These are phyloP conservation scores for Infundibulicybe gibba DNA, from an alignment of 768 basidiomycete genomes.

Conservation along the genomic window DNA sequence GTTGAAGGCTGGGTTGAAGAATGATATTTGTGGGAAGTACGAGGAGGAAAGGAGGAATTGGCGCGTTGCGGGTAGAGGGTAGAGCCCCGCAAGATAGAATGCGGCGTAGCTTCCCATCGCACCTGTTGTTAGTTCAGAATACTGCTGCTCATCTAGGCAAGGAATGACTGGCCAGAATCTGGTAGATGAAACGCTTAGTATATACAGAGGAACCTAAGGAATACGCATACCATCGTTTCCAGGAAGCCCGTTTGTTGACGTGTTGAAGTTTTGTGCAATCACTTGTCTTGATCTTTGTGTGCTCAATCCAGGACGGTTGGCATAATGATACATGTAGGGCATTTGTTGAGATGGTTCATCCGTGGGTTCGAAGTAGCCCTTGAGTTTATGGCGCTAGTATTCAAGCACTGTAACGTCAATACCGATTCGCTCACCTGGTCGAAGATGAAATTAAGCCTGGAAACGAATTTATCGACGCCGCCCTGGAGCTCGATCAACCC, in stretches of 20 bases:
- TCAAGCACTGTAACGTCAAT: not conserved
- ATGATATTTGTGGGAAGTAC: constrained; percentile 56
- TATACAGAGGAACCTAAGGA: constrained; percentile 9
- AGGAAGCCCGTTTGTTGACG: constrained; percentile 51
- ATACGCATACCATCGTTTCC: constrained; percentile 57
- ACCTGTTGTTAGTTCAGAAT: constrained; percentile 31
- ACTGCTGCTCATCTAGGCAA: not conserved
- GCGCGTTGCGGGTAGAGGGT: constrained; percentile 58
- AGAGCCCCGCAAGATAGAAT: constrained; percentile 58
- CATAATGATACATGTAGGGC: constrained; percentile 71
- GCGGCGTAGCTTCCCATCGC: constrained; percentile 63
- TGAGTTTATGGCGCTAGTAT: not conserved
- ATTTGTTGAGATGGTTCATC: constrained; percentile 68
- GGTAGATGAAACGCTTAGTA: constrained; percentile 11
- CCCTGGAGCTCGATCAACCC: constrained; percentile 60
- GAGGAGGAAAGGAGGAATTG: constrained; percentile 61
- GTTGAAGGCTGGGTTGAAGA: constrained; percentile 56
- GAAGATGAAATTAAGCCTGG: constrained; percentile 55
- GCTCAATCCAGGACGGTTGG: constrained; percentile 54
- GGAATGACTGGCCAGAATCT: constrained; percentile 16
- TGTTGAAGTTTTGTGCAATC: constrained; percentile 56
- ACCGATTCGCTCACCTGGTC: constrained; percentile 32
- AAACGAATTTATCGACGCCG: constrained; percentile 48
- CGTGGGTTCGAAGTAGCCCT: constrained; percentile 61
- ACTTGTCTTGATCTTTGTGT: constrained; percentile 52